Percentiles rank a stretch among this genome's conserved stretches.
phyloP scores from a whole-genome alignment of 371 early-diverging fungal genomes.

The Mucor racemosus region DNA sequence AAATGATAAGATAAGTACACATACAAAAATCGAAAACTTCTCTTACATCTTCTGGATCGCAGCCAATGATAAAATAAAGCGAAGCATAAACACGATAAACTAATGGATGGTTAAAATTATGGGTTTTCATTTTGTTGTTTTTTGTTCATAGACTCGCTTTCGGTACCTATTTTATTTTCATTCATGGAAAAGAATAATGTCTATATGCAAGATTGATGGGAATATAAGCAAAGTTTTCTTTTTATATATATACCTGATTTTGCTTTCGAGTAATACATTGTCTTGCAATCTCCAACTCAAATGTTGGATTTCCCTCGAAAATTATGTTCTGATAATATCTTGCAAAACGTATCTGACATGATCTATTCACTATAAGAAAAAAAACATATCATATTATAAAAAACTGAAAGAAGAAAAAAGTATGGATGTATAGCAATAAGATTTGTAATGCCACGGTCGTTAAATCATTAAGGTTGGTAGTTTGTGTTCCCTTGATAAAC shows the following conservation, averaged over 20 bases:
- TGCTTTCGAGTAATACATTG: constrained; percentile 39
- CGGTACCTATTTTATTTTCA: constrained; percentile 32
- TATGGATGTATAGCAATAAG: background rate
- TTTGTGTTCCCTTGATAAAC: background rate
- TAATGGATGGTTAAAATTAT: background rate
- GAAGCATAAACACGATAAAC: constrained; percentile 52
- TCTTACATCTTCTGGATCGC: constrained; percentile 34
- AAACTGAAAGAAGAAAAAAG: constrained; percentile 1
- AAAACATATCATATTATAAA: constrained; percentile 39
- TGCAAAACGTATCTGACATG: constrained; percentile 50
- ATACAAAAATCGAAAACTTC: background rate
- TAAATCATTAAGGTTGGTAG: background rate
- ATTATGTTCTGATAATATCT: constrained; percentile 35
- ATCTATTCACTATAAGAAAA: constrained; percentile 50
- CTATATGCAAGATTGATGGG: constrained; percentile 1
- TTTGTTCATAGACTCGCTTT: too few relatives aligned
- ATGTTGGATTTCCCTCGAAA: constrained; percentile 32
- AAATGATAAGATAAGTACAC: background rate
- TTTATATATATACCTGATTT: constrained; percentile 31
- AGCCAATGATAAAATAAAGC: constrained; percentile 52
- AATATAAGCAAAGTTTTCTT: too few relatives aligned
- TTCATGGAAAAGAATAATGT: constrained; percentile 26
- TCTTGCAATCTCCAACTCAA: constrained; percentile 42
- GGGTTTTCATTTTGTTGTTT: background rate
- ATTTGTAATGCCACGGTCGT: background rate